Base-by-base conservation (phyloP, 495 filamentous ascomycete genomes). In the Podospora pseudopauciseta region DNA sequence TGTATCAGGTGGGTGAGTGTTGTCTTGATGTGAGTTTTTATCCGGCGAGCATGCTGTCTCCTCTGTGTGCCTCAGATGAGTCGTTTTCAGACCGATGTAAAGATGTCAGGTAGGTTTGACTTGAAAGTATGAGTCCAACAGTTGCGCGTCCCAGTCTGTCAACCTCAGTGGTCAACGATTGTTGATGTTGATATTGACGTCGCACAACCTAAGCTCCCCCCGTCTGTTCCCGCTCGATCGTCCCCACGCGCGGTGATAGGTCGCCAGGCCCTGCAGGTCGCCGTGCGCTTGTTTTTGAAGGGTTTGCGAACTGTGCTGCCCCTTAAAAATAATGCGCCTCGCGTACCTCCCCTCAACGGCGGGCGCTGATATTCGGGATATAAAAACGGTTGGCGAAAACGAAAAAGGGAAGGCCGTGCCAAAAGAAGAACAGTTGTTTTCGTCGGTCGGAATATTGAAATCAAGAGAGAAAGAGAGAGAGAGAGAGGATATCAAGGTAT, bases 191-290 rank as follows among this genome's bases (percentile, higher is more conserved):
- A 27, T 20, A 20, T 58, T 58, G 16, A 27, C 56, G 56, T 20
- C 18, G 56, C 6, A 58, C n/a, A 58, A 20, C 23, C 56, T 27
- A 58, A 58, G 56, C 56, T 58, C 56, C 5, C 23, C 23, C 5
- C 18, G 56, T 58, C 56, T 58, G 56, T 11, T 49, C 39, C 39
- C 39, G 39, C 27, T 39, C 18, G 13, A 53, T 55, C 20, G 34
- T 67, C 34, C 28, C 39, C 39, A 49, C 15, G 39, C 39, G 39
- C 39, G 67, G 65, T 13, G 67, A n/a, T 53, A 66, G 20, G 34
- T 63, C 39, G 39, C 39, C 39, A 11, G 39, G 39, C 13, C 39
- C 39, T 49, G 39, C 39, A 49, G 55, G 28, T 32, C 65, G 20
- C 44, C 19, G 18, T 32, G 39, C 39, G 39, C 15, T 49, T 49